phyloP scores from a whole-genome alignment of 805 yeast species.

The Ogataea populi-albae region DNA sequence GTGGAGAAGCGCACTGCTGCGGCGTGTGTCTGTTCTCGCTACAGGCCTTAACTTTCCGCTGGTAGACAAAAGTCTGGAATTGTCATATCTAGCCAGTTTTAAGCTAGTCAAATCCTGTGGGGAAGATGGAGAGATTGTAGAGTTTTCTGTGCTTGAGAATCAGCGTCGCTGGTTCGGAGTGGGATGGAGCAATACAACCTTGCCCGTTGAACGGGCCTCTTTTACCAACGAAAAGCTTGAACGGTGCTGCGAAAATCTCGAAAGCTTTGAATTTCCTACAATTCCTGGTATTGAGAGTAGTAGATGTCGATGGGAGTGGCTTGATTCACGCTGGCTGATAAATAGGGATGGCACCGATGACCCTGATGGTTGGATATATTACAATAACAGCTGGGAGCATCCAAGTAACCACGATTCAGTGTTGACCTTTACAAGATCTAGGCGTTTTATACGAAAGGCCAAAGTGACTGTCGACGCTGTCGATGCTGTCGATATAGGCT shows the following conservation, averaged over 20 bases:
- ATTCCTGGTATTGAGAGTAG: slow-evolving; percentile 31
- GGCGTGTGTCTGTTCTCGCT: slow-evolving; percentile 37
- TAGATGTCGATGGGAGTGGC: slow-evolving; percentile 55
- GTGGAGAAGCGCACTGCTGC: slow-evolving; percentile 47
- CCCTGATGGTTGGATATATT: slow-evolving; percentile 54
- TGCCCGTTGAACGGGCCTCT: slow-evolving; percentile 51
- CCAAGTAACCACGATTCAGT: slow-evolving; percentile 43
- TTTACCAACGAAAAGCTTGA: slow-evolving; percentile 43
- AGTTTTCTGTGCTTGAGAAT: slow-evolving; percentile 52
- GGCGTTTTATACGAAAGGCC: slow-evolving; percentile 52
- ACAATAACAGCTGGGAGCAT: slow-evolving; percentile 49
- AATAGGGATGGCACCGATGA: slow-evolving; percentile 38
- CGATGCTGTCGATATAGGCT: too few species aligned
- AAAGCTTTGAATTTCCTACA: slow-evolving; percentile 45
- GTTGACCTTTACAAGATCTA: slow-evolving; percentile 47
- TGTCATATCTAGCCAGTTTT: slow-evolving; percentile 10
- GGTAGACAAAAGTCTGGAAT: slow-evolving; percentile 17
- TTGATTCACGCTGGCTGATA: slow-evolving; percentile 49
- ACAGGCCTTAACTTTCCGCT: slow-evolving; percentile 38
- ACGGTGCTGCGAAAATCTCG: slow-evolving; percentile 29
- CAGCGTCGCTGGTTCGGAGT: slow-evolving; percentile 62
- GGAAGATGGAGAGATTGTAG: slow-evolving; percentile 44
- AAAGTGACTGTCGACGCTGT: slow-evolving; percentile 16
- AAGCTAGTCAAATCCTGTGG: slow-evolving; percentile 7
- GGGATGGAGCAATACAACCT: slow-evolving; percentile 52